Base-by-base conservation (phyloP, 495 filamentous ascomycete genomes). In the Apodospora peruviana region DNA sequence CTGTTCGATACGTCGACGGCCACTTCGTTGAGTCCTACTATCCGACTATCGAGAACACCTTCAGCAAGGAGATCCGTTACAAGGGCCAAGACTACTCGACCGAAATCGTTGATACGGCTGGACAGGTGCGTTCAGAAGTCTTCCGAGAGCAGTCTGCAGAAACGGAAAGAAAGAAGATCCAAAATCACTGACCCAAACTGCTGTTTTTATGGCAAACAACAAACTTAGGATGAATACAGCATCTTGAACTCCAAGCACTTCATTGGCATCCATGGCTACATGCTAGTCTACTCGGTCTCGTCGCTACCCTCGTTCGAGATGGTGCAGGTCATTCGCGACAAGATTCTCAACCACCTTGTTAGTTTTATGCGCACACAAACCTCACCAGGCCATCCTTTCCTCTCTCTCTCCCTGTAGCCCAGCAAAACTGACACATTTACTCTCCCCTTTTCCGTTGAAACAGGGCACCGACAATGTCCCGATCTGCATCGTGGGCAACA, bases 1-100 rank as follows among this genome's bases (percentile, higher is more conserved):
- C 94, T 5, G 94, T 97, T 19, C 94, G 90, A 65, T 97, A 93
- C 66, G 91, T 96, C 62, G 93, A 97, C 65, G 88, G 89, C 59
- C 90, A 95, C 70, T 99, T 99, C 58, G 91, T 97, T 58, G 94
- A 97, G 66, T 91, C 86, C 67, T 99, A 99, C 69, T 99, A 97
- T 71, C 93, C 93, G 19, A 99, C 93, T 20, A 96, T 99, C 58
- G 93, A 97, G 72, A 99, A 97, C 66, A 97, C 91, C 11, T 97
- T 97, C 67, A 91, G 87, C 69, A 91, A 93, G 59, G 83, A 89
- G 55, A 97, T 99, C 62, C 87, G 86, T 51, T 83, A 85, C 67
- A 90, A 90, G 64, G 84, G 85, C 14, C 90, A 96, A 66, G 93
- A 97, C 56, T 97, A 80, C 68, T 87, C 90, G 45, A 95, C 90